Percentiles rank a stretch among this genome's conserved stretches.
Conservation (phyloP, 495 filamentous ascomycete genomes). For the Patellaria atrata region DNA sequence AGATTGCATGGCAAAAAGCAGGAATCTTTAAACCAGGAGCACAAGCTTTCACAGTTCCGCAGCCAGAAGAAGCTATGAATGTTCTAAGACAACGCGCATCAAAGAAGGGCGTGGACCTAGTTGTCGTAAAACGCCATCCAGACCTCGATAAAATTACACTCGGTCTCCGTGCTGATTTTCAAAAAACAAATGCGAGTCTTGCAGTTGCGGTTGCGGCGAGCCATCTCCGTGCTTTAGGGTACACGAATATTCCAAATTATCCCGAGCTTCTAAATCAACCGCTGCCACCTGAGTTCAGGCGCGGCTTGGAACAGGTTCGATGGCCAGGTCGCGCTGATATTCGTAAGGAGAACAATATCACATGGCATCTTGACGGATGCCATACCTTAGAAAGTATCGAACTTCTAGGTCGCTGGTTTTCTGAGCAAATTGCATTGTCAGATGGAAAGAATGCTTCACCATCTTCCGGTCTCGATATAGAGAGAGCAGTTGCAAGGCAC, state of each 20-base stretch:
- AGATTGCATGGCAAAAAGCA: slow-evolving; percentile 96
- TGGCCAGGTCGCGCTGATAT: slow-evolving; percentile 79
- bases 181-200: slow-evolving; percentile 73
- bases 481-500: not conserved
- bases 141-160: slow-evolving; percentile 52
- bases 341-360: slow-evolving; percentile 47
- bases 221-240: slow-evolving; percentile 34
- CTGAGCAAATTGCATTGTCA: slow-evolving; percentile 31
- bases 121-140: slow-evolving; percentile 47
- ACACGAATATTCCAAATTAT: slow-evolving; percentile 32
- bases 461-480: slow-evolving; percentile 6
- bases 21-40: slow-evolving; percentile 71
- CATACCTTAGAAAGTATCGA: slow-evolving; percentile 83
- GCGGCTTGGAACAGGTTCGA: slow-evolving; percentile 58
- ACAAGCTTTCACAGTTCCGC: slow-evolving; percentile 60
- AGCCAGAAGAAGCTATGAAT: slow-evolving; percentile 46
- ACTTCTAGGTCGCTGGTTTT: slow-evolving; percentile 70
- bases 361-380: slow-evolving; percentile 84
- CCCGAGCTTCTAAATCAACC: slow-evolving; percentile 16
- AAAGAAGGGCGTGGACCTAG: slow-evolving; percentile 47
- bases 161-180: slow-evolving; percentile 65
- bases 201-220: slow-evolving; percentile 61
- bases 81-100: slow-evolving; percentile 58
- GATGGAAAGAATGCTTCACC: slow-evolving; percentile 2
- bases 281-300: slow-evolving; percentile 53